These are phyloP conservation scores for Hypoxylon sp. DNA, from an alignment of 2,329 filamentous ascomycete genomes.

Conservation along the genomic window DNA sequence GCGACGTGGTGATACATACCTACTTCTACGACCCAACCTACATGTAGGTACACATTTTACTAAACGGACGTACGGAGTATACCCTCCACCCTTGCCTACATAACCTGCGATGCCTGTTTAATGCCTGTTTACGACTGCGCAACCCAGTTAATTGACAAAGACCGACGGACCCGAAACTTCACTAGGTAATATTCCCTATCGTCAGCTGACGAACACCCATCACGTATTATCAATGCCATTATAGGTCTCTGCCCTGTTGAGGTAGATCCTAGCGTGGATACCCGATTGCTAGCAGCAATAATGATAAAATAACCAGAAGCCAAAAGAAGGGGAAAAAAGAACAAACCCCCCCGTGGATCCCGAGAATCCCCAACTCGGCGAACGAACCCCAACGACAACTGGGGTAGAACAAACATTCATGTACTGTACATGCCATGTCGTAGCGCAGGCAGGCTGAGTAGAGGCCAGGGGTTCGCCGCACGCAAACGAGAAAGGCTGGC, in stretches of 20 bases:
- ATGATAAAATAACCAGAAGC: slow-evolving; percentile 24
- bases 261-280: slow-evolving; percentile 28
- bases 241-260: slow-evolving; percentile 28
- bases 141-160: slow-evolving; percentile 25
- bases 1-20: slow-evolving; percentile 35
- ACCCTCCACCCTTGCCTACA: slow-evolving; percentile 7
- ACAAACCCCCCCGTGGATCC: slow-evolving; percentile 30
- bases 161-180: slow-evolving; percentile 35
- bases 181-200: slow-evolving; percentile 28
- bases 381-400: slow-evolving; percentile 17
- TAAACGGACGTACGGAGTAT: slow-evolving; percentile 34
- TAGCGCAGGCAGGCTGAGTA: slow-evolving; percentile 38
- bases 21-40: slow-evolving; percentile 9
- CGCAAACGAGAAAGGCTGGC: slow-evolving; percentile 39
- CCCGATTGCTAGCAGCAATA: slow-evolving; percentile 20
- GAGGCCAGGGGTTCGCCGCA: slow-evolving; percentile 30
- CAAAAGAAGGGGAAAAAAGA: slow-evolving; percentile 14
- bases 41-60: slow-evolving; percentile 13
- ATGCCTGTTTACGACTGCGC: slow-evolving; percentile 21
- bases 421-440: slow-evolving; percentile 40
- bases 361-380: slow-evolving; percentile 22
- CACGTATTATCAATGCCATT: slow-evolving; percentile 33
- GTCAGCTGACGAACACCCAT: slow-evolving; percentile 44
- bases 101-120: background rate
- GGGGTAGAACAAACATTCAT: slow-evolving; percentile 14